Conservation (phyloP, 129 eudicot species). For the Dittrichia graveolens region DNA sequence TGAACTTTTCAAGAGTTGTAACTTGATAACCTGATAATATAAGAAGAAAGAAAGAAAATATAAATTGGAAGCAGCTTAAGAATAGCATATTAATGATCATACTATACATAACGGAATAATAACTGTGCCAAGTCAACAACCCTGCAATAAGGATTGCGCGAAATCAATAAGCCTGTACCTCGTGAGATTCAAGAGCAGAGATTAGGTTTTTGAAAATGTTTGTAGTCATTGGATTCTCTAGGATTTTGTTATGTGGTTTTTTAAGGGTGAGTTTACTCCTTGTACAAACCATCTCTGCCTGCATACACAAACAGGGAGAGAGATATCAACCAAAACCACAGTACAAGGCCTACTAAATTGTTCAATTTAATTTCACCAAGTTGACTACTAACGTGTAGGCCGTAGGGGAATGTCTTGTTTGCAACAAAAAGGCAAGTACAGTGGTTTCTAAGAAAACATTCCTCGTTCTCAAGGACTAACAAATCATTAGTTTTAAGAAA, state of each 20-base stretch:
- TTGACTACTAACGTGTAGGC: background rate
- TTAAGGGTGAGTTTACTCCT: conserved; percentile 11
- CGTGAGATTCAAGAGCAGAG: conserved; percentile 30
- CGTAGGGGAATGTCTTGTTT: background rate
- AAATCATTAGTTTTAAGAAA: too few relatives aligned
- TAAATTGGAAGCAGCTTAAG: conserved; percentile 15
- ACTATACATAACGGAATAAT: background rate
- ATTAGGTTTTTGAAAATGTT: conserved; percentile 30
- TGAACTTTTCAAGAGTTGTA: conserved; percentile 46
- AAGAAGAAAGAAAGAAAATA: conserved; percentile 14
- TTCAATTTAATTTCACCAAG: background rate
- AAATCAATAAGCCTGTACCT: conserved; percentile 13
- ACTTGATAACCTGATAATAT: conserved; percentile 53
- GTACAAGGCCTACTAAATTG: background rate
- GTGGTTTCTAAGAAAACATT: too few relatives aligned
- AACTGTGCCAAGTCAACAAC: background rate
- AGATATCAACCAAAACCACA: conserved; percentile 8
- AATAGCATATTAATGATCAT: background rate
- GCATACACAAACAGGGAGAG: conserved; percentile 11
- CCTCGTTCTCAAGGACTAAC: too few relatives aligned
- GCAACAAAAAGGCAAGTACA: too few relatives aligned
- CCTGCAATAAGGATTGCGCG: background rate
- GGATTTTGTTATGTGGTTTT: conserved; percentile 20
- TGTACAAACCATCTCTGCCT: conserved; percentile 30
- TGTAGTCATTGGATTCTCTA: background rate